Base-by-base conservation (phyloP, 1,139 yeast species). In the Lodderomyces metapsilosis region DNA sequence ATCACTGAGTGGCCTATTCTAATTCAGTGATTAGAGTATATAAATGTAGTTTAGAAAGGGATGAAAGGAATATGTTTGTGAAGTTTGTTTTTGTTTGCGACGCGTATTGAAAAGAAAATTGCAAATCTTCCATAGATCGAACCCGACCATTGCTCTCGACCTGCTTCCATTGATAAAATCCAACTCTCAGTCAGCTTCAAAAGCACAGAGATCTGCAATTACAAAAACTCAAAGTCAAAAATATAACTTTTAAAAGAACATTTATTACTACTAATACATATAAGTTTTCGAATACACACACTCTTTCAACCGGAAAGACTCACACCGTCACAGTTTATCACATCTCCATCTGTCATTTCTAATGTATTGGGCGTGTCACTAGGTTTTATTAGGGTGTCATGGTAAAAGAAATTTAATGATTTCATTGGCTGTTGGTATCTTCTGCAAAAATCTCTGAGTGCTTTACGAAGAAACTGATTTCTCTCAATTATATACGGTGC, bases 361-460 rank as follows among this genome's bases (percentile, higher is more conserved):
- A 35, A 25, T 4, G 31, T 13, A 35, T 22, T 24, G 11, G 38
- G 38, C 4, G 38, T 24, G 16, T 24, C 32, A 8, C 16, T 35
- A 8, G 20, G 22, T 5, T 24, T 15, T 11, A 35, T 12, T 12
- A 4, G 3, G 3, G 5, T 15, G 9, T 25, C 31, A 5, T 24
- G 11, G 12, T 23, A 35, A n/a, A 13, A 15, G 17, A 35, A 23
- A 5, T 21, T 18, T n/a, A 35, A 12, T 7, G 31, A 7, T 5
- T 23, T 22, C 22, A 35, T 23, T 10, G 23, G 20, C 7, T 10
- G 32, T 4, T 35, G 12, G 11, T 35, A 12, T 13, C 5, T 35
- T 8, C 23, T 10, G 16, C 32, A 35, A 15, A 35, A 35, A 20
- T 10, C 13, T 11, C 32, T 35, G 3, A 35, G 6, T 18, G 24